Evolutionary conservation across 805 yeast species (phyloP).

Genomic region (Candida andamanensis): DNA sequence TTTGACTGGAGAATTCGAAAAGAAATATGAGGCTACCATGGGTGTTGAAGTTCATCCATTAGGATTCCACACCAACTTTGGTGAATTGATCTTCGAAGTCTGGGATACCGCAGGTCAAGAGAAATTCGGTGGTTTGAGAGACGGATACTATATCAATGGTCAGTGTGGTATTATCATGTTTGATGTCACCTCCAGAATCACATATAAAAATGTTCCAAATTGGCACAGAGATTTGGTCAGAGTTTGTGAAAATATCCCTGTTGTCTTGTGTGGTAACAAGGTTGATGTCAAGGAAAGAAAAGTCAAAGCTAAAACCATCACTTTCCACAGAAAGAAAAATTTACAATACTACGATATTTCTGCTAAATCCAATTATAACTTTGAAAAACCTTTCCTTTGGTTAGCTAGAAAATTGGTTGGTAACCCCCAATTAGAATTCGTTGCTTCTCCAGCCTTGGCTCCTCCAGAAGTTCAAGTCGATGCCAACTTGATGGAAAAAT

Average conservation of each 20-base stretch:
- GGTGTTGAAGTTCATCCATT: slow-evolving; percentile 99
- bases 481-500: slow-evolving; percentile 92
- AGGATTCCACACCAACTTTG: slow-evolving; percentile 96
- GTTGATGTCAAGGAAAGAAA: slow-evolving; percentile 99
- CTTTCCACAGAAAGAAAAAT: slow-evolving; percentile 99
- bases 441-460: slow-evolving; percentile 98
- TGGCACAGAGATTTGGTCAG: slow-evolving; percentile 99
- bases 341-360: slow-evolving; percentile 99
- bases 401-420: slow-evolving; percentile 98
- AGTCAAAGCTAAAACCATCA: slow-evolving; percentile 99
- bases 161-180: slow-evolving; percentile 99
- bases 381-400: slow-evolving; percentile 99
- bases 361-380: slow-evolving; percentile 99
- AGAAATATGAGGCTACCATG: slow-evolving; percentile 96
- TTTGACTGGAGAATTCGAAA: slow-evolving; percentile 98
- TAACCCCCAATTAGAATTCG: slow-evolving; percentile 96
- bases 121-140: slow-evolving; percentile 99
- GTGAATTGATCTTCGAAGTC: slow-evolving; percentile 97
- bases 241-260: slow-evolving; percentile 99
- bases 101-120: slow-evolving; percentile 99
- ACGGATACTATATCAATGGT: slow-evolving; percentile 98
- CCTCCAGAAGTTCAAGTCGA: slow-evolving; percentile 99
- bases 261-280: slow-evolving; percentile 98
- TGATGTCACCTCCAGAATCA: slow-evolving; percentile 98
- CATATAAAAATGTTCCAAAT: slow-evolving; percentile 99